Evolutionary conservation across 257 asterid genomes (phyloP).

Genomic region (Nyctanthes arbortristis): DNA sequence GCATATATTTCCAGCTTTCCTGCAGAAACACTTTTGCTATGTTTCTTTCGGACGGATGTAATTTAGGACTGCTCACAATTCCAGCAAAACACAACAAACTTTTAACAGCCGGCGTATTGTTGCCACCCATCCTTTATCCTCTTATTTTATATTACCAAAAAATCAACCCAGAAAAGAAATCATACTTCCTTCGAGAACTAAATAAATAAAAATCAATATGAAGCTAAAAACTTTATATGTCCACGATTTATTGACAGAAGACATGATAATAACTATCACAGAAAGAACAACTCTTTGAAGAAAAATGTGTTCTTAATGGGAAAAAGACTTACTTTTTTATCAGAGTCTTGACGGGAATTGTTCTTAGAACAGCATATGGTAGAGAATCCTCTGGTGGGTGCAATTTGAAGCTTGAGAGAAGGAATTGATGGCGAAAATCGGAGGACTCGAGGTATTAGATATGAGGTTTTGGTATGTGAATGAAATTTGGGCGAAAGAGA

Average conservation of each 20-base stretch:
- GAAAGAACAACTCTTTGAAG: not conserved
- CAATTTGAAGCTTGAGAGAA: slow-evolving; percentile 32
- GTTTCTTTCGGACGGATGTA: not conserved
- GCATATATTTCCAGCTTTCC: not conserved
- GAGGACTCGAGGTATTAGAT: slow-evolving; percentile 26
- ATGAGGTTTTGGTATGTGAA: slow-evolving; percentile 33
- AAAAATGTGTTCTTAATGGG: not conserved
- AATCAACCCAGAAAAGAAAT: too few relatives aligned
- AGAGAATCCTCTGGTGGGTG: slow-evolving; percentile 29
- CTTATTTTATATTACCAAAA: too few relatives aligned
- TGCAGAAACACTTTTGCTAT: not conserved
- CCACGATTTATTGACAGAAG: not conserved
- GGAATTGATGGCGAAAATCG: slow-evolving; percentile 32
- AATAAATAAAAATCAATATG: not conserved
- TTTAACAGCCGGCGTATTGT: not conserved
- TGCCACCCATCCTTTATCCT: slow-evolving; percentile 4
- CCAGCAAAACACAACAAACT: not conserved
- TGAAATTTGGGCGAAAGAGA: slow-evolving; percentile 32
- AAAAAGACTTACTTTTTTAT: slow-evolving; percentile 36
- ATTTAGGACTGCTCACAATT: not conserved
- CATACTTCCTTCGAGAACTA: slow-evolving; percentile 9
- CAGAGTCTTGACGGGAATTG: slow-evolving; percentile 34
- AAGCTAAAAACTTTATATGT: not conserved
- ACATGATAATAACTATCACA: not conserved
- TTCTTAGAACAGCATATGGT: slow-evolving; percentile 43